Evolutionary conservation across 2,329 filamentous ascomycete species (phyloP), one percentile per base, ranked within the genome.

Genomic region (Colletotrichum nymphaeae): DNA sequence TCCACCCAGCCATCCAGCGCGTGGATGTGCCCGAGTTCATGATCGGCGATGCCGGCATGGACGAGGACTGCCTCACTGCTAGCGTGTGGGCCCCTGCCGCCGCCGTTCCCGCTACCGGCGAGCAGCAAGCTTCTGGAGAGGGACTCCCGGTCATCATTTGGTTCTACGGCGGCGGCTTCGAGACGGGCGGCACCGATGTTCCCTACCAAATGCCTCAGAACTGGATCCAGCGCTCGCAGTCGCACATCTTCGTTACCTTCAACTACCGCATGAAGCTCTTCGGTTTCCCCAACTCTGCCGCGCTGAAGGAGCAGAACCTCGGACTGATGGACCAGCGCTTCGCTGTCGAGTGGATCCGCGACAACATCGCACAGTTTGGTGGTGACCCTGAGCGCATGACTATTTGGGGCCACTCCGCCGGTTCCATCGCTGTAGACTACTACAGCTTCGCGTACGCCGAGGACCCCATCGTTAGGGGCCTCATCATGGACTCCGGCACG

Each of bases 41-140:
- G 71, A 73, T 71, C 56, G 67, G 71, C 19, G 32, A 37, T 49
- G 71, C 71, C 46, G 71, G 71, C 22, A 71, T 73, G 71, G 56
- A 73, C 46, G 92, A 94, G 79, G 91, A 93, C 79, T 94, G 92
- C 76, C 81, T 93, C 49, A 91, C 86, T 2, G 80, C 93, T 72
- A 88, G 86, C 68, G 86, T 93, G 4, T 73, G 71, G 71, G 67
- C 53, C 16, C 71, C 67, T 28, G 28, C 71, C 24, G 60, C 22
- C 30, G 67, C 71, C 22, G 67, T 73, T 5, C 67, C 67, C 9
- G 55, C 9, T 49, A 49, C 22, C 62, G 46, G 42, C 19, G 19
- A 22, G 42, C 42, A 32, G 46, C 55, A 52, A 14, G 19, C 26
- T n/a, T 55, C 16, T 11, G 30, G n/a, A 2, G 35, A 58, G 2